Percentiles rank a stretch among this genome's conserved stretches.
Evolutionary conservation across 345 rosid species (phyloP).

Genomic region (Turritis glabra): DNA sequence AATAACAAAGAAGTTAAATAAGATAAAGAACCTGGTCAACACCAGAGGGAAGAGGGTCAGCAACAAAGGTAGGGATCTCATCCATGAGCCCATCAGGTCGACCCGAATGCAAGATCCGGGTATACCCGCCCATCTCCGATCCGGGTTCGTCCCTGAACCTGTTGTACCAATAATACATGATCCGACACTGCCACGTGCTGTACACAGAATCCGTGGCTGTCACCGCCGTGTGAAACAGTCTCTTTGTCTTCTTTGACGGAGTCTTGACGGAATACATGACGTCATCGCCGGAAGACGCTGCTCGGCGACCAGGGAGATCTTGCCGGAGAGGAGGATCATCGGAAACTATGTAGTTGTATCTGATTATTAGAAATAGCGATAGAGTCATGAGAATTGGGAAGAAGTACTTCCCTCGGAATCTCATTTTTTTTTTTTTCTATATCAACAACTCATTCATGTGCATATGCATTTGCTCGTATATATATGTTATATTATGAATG

Average conservation of each 20-base stretch:
- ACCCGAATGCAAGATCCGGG: conserved; percentile 94
- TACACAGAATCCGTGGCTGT: conserved; percentile 92
- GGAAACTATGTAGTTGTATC: conserved; percentile 80
- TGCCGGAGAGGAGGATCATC: conserved; percentile 78
- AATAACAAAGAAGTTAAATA: not conserved
- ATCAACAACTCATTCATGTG: not conserved
- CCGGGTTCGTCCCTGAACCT: conserved; percentile 59
- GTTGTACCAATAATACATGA: conserved; percentile 98
- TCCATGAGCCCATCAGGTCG: conserved; percentile 78
- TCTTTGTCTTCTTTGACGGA: conserved; percentile 37
- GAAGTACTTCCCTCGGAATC: conserved; percentile 42
- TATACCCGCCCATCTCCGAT: conserved; percentile 93
- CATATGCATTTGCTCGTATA: not conserved
- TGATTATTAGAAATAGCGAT: conserved; percentile 79
- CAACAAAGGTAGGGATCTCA: conserved; percentile 96
- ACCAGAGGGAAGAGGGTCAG: conserved; percentile 87
- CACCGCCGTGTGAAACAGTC: conserved; percentile 93
- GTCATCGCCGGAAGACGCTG: conserved; percentile 50
- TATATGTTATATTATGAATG: conserved; percentile 4
- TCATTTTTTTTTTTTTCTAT: conserved; percentile 3
- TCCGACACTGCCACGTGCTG: conserved; percentile 94
- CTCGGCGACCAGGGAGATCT: conserved; percentile 71
- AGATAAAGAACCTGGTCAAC: conserved; percentile 70
- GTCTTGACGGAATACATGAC: conserved; percentile 51
- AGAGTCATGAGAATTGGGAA: conserved; percentile 61